Evolutionary conservation across 2,329 filamentous ascomycete species (phyloP).

Genomic region (Curvularia spicifera): DNA sequence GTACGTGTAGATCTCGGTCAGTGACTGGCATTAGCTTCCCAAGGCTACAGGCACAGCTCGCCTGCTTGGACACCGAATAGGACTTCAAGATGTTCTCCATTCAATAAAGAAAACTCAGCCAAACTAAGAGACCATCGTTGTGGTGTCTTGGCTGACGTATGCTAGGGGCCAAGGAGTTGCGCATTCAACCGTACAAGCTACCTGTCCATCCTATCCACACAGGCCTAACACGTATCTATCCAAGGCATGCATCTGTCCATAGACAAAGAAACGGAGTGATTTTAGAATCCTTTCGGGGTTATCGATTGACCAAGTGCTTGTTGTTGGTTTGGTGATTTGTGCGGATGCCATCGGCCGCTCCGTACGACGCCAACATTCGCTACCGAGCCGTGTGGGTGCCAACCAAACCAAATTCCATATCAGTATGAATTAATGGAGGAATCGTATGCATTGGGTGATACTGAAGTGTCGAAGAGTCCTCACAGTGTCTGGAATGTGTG

Average conservation of each 20-base stretch:
- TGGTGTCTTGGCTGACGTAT: constrained; percentile 2
- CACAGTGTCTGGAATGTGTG: not conserved
- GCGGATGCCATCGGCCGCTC: constrained; percentile 42
- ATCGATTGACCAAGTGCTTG: constrained; percentile 24
- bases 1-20: constrained; percentile 32
- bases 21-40: constrained; percentile 28
- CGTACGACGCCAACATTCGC: constrained; percentile 42
- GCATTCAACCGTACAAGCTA: not conserved
- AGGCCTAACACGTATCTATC: not conserved
- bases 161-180: not conserved
- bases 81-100: constrained; percentile 2
- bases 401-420: constrained; percentile 8
- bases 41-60: constrained; percentile 31
- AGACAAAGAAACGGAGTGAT: not conserved
- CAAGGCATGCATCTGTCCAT: not conserved
- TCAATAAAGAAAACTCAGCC: not conserved
- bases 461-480: not conserved
- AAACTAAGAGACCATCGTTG: constrained; percentile 4
- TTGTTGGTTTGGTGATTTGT: constrained; percentile 14
- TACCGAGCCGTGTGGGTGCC: constrained; percentile 28
- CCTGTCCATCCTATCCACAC: not conserved
- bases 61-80: constrained; percentile 13
- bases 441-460: not conserved
- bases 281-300: not conserved
- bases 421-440: constrained; percentile 1